Base-by-base conservation (phyloP, 768 basidiomycete genomes). In the Hygrophorus pudorinus region DNA sequence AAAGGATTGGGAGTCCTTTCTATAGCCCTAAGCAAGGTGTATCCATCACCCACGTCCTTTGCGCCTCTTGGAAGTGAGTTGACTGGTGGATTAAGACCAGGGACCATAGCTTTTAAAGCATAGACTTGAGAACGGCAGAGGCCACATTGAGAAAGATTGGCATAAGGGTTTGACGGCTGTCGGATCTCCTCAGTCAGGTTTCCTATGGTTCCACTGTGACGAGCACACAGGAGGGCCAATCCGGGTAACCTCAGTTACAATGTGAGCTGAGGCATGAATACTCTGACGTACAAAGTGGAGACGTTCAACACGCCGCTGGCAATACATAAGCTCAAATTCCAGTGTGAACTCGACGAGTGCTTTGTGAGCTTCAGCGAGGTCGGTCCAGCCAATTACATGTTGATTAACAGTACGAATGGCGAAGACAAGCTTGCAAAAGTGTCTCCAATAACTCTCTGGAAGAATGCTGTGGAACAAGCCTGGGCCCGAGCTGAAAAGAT, bases 131-230 rank as follows among this genome's bases (percentile, higher is more conserved):
- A n/a, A 5, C 44, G 44, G 4, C 5, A 12, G 7, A 45, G 10
- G 4, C 34, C 55, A 14, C 51, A 38, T 39, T 54, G 38, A 2
- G 55, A 41, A 1, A 57, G 43, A 32, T 57, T 57, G 10, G 44
- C 43, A 42, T 46, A 56, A 1, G 47, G 46, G 16, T 55, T 46
- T 4, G 55, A 53, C 14, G 30, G 53, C n/a, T 51, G 54, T 10
- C 35, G 32, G 4, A 54, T 28, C 40, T 54, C 46, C 43, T 44
- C 21, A 1, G 44, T 45, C 20, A 55, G 45, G 38, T 49, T 41
- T 17, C 53, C 53, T 24, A 55, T 51, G 1, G 48, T 45, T 40
- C 47, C 54, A 57, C 29, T 56, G 55, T 10, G 56, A 32, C 9
- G 18, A 35, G 11, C 27, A 40, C 16, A 24, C 36, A 16, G 28